Percentiles rank a stretch among this genome's conserved stretches.
Evolutionary conservation across 2,329 filamentous ascomycete species (phyloP).

Genomic region (Diaporthe australafricana): DNA sequence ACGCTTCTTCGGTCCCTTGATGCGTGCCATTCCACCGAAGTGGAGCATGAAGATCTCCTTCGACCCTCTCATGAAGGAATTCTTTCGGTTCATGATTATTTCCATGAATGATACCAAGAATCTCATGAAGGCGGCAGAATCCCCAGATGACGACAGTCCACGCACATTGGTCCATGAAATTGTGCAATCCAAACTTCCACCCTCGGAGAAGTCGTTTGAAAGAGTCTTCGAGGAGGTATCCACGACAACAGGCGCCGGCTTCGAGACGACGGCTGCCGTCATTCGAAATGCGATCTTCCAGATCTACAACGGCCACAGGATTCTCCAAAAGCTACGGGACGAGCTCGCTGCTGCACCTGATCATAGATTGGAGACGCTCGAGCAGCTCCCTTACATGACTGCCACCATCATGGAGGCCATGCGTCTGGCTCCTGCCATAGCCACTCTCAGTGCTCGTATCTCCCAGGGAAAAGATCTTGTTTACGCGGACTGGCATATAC

Average conservation of each 20-base stretch:
- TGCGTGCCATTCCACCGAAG: too few relatives aligned
- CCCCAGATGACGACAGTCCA: constrained; percentile 9
- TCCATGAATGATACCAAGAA: constrained; percentile 24
- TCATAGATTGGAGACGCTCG: constrained; percentile 38
- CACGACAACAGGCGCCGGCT: constrained; percentile 49
- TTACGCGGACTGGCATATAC: constrained; percentile 42
- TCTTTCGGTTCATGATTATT: too few relatives aligned
- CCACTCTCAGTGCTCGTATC: constrained; percentile 53
- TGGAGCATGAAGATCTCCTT: too few relatives aligned
- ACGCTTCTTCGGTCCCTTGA: too few relatives aligned
- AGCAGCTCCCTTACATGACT: constrained; percentile 53
- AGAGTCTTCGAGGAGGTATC: constrained; percentile 49
- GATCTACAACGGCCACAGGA: constrained; percentile 47
- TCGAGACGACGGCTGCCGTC: constrained; percentile 50
- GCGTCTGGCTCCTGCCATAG: constrained; percentile 55
- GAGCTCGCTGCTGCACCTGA: constrained; percentile 45
- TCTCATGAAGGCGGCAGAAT: background rate
- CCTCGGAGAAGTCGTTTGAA: constrained; percentile 46
- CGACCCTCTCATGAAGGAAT: too few relatives aligned
- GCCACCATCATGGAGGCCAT: constrained; percentile 58
- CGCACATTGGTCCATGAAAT: constrained; percentile 50
- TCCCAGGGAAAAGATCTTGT: constrained; percentile 47
- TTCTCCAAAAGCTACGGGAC: constrained; percentile 45
- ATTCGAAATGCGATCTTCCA: constrained; percentile 50
- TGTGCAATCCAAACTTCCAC: constrained; percentile 45